Evolutionary conservation across 768 basidiomycete genomes (phyloP), one percentile per base, ranked within the genome.

Genomic region (Vararia minispora): DNA sequence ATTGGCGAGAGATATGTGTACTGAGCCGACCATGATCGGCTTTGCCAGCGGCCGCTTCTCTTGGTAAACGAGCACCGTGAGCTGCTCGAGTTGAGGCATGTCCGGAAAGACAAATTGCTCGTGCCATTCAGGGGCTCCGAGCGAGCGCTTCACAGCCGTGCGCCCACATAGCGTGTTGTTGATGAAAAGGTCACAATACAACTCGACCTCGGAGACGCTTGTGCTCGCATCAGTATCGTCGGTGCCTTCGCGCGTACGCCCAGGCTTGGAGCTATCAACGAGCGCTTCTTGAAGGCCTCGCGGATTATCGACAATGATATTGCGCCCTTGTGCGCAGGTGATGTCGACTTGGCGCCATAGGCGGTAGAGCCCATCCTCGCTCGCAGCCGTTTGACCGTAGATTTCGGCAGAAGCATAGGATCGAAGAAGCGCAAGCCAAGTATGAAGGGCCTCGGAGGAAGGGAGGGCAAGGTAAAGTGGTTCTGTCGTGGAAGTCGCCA

Each of bases 261-360:
- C 36, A 40, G 10, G 56, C 40, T 65, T 57, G 17, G 42, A 40
- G 30, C n/a, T 63, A 8, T 43, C 47, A 38, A 60, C 58, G 38
- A 61, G 51, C 3, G 62, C 54, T 13, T 62, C 72, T 29, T 63
- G 57, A 41, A 64, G 65, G 33, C 82, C 81, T n/a, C n/a, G n/a
- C n/a, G n/a, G n/a, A n/a, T n/a, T n/a, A n/a, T n/a, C n/a, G n/a
- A n/a, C n/a, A n/a, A n/a, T n/a, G 23, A 91, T 63, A 50, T 79
- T 77, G 28, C 85, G 74, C 10, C 76, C 86, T 58, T 85, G 80
- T 27, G 79, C 64, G 39, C 87, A 65, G 22, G 72, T 71, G 18
- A 90, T 62, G 45, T 84, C 75, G 17, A 90, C 68, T 54, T 84
- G 81, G 35, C 89, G 70, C 82, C 84, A 90, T 73, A 90, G 82